phyloP scores from a whole-genome alignment of 78 protist genomes.

The Planoprotostelium fungivorum region DNA sequence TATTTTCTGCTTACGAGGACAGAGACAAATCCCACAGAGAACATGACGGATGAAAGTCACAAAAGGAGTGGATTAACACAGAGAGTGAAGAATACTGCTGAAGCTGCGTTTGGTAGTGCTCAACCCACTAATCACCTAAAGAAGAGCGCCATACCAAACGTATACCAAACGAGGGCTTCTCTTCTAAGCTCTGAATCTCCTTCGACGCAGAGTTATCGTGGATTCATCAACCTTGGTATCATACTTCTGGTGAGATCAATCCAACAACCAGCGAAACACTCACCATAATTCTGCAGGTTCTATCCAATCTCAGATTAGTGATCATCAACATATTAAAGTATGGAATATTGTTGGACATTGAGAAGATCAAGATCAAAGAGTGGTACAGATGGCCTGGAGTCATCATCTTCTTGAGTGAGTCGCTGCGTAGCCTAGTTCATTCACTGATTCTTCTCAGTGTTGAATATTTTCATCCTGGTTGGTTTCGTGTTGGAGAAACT shows the following conservation, averaged over 20 bases:
- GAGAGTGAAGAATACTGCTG: not conserved
- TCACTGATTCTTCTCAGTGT: not conserved
- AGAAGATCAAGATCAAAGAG: constrained; percentile 25
- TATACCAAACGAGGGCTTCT: not conserved
- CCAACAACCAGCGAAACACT: not conserved
- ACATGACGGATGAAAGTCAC: not conserved
- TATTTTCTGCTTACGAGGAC: not conserved
- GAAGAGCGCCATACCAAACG: not conserved
- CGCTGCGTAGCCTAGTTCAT: not conserved
- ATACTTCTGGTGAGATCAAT: not conserved
- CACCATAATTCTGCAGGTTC: constrained; percentile 22
- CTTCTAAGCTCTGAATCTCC: not conserved
- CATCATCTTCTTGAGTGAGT: constrained; percentile 12
- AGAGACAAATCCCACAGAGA: not conserved
- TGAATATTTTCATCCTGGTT: constrained; percentile 24
- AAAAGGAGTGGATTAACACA: not conserved
- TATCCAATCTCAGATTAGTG: constrained; percentile 40
- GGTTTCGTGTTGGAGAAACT: constrained; percentile 8
- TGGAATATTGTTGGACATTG: constrained; percentile 48
- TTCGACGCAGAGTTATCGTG: not conserved
- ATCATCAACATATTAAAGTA: constrained; percentile 48
- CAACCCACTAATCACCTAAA: too few relatives aligned
- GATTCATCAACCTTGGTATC: not conserved
- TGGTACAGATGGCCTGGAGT: constrained; percentile 67
- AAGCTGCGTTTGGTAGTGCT: too few relatives aligned